Evolutionary conservation across 129 eudicot genomes (phyloP).

Genomic region (Artemisia annua): DNA sequence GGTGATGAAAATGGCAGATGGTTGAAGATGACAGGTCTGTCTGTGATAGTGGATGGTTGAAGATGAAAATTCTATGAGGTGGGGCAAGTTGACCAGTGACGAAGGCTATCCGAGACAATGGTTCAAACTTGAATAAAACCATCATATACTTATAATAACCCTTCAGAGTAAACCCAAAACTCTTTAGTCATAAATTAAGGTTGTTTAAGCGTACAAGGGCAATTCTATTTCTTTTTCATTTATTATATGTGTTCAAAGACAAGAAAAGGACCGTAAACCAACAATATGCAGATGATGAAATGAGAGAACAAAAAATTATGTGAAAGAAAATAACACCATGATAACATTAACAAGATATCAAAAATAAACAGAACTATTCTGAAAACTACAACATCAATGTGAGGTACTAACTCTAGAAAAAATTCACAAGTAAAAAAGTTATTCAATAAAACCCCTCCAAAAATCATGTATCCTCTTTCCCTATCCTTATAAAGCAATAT

Average conservation of each 20-base stretch:
- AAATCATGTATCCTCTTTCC: constrained; percentile 20
- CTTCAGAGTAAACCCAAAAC: too few species aligned
- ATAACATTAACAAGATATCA: neutral
- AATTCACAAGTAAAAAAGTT: constrained; percentile 21
- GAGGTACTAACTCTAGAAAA: constrained; percentile 33
- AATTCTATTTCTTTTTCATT: neutral
- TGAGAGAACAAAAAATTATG: neutral
- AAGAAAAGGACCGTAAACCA: neutral
- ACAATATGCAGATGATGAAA: neutral
- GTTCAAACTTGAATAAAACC: neutral
- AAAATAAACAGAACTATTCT: constrained; percentile 17
- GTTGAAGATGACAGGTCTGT: too few species aligned
- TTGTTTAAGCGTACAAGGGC: neutral
- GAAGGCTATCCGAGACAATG: too few species aligned
- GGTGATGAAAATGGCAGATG: too few species aligned
- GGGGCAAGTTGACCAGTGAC: too few species aligned
- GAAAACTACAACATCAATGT: constrained; percentile 31
- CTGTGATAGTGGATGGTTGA: too few species aligned
- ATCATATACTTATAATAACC: neutral
- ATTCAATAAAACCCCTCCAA: constrained; percentile 29
- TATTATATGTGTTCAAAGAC: neutral
- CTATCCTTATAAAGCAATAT: constrained; percentile 32
- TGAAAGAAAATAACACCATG: neutral
- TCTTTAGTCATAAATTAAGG: too few species aligned
- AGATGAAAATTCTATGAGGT: too few species aligned